Evolutionary conservation across 2,329 filamentous ascomycete species (phyloP), one percentile per base, ranked within the genome.

Genomic region (Cladosporium colombiae): DNA sequence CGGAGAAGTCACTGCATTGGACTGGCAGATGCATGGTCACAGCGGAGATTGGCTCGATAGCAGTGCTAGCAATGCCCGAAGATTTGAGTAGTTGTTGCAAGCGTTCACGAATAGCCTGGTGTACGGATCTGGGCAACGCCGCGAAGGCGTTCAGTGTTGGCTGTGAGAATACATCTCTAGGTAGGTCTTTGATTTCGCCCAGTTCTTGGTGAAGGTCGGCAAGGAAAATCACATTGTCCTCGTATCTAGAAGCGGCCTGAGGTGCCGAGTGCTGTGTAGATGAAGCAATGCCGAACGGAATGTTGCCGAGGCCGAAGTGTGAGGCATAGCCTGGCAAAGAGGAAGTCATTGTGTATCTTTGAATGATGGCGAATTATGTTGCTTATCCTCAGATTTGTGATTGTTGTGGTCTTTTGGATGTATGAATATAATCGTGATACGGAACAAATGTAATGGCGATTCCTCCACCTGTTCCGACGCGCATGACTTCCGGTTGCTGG

Each of bases 21-120:
- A 89, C 72, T 0, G 86, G 87, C 0, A 89, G 71, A 70, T 88
- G 82, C 72, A 88, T 75, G 1, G 75, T 74, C n/a, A 84, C 81
- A 21, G 76, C 70, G 40, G 74, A 68, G 25, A 86, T 71, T 49
- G 76, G 57, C 53, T 79, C 78, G 11, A 73, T 70, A 14, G 74
- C 70, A 40, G 55, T 29, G 58, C 16, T 71, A 65, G 7, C 75
- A 56, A 7, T 74, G 10, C 72, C 60, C 25, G 29, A 72, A 56
- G 5, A 70, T 64, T 29, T 64, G 23, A 78, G 72, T 59, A 75
- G 14, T 44, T 70, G 33, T 70, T 79, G 80, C 27, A 85, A 75
- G 10, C 71, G 71, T 21, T 67, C 66, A 53, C 83, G 79, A 2
- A 83, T 77, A 14, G 64, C 59, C 52, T 74, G 67, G 11, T 73